These are phyloP conservation scores for Pseudofabraea citricarpa DNA, from an alignment of 2,329 filamentous ascomycete species.

Conservation along the genomic window DNA sequence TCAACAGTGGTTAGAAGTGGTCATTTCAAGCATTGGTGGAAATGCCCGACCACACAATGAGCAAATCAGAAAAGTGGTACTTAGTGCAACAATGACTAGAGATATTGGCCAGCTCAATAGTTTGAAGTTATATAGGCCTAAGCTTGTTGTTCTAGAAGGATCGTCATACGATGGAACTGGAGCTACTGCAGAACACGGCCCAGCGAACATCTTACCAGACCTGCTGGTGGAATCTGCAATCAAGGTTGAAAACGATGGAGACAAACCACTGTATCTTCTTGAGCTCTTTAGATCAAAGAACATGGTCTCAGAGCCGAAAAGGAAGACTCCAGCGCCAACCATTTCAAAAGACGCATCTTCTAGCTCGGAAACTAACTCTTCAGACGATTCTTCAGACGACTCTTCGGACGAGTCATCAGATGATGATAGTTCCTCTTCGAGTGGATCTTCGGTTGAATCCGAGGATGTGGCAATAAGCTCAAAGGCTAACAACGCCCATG, in stretches of 20 bases:
- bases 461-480: neutral
- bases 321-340: constrained; percentile 13
- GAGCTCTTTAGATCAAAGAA: constrained; percentile 61
- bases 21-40: constrained; percentile 55
- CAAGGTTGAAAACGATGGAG: constrained; percentile 61
- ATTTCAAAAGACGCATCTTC: constrained; percentile 14
- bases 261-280: constrained; percentile 83
- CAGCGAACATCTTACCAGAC: constrained; percentile 56
- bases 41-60: constrained; percentile 8
- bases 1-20: constrained; percentile 78
- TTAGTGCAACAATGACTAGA: constrained; percentile 88
- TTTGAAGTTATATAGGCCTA: constrained; percentile 68
- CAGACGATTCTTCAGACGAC: constrained; percentile 8
- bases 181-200: too few relatives aligned
- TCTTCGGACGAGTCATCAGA: constrained; percentile 8
- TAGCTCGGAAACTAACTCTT: constrained; percentile 10
- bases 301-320: too few relatives aligned
- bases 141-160: constrained; percentile 69
- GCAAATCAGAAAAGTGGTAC: constrained; percentile 70
- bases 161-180: too few relatives aligned
- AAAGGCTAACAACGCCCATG: constrained; percentile 15
- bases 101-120: constrained; percentile 76
- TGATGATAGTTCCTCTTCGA: constrained; percentile 1
- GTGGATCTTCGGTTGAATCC: neutral
- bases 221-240: constrained; percentile 61